A percentile compares a stretch with the other conserved stretches of the same genome.
phyloP scores from a whole-genome alignment of 116 monocot species.

The Iris pallida region DNA sequence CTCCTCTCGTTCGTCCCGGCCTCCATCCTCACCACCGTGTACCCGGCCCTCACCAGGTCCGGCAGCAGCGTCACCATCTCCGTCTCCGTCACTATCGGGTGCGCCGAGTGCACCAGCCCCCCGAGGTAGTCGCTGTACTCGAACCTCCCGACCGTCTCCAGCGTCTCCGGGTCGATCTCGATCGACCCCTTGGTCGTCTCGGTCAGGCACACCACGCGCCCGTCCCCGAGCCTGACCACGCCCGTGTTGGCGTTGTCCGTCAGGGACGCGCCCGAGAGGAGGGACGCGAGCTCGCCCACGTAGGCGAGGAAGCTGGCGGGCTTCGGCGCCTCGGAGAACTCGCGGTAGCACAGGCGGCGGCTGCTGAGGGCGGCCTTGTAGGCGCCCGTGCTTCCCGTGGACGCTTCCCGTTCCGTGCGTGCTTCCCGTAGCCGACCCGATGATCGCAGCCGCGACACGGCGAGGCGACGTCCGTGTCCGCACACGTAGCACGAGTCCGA shows the following conservation, averaged over 20 bases:
- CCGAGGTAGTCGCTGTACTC: slow-evolving; percentile 60
- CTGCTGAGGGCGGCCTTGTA: slow-evolving; percentile 70
- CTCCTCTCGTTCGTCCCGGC: slow-evolving; percentile 42
- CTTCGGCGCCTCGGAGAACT: slow-evolving; percentile 52
- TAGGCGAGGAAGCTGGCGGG: slow-evolving; percentile 41
- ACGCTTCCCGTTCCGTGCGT: too few species aligned
- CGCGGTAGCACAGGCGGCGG: slow-evolving; percentile 50
- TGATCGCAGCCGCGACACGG: too few species aligned
- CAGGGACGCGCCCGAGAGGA: slow-evolving; percentile 81
- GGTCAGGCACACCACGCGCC: slow-evolving; percentile 91
- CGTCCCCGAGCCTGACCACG: slow-evolving; percentile 73
- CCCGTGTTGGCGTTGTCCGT: slow-evolving; percentile 99
- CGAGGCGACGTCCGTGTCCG: too few species aligned
- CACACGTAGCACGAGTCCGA: too few species aligned
- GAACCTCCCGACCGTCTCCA: slow-evolving; percentile 53
- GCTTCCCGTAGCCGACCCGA: too few species aligned
- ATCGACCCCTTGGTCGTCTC: slow-evolving; percentile 60
- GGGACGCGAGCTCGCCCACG: slow-evolving; percentile 55
- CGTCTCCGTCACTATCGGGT: slow-evolving; percentile 71
- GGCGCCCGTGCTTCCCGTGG: too few species aligned
- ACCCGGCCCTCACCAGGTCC: slow-evolving; percentile 74
- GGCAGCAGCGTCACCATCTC: slow-evolving; percentile 81
- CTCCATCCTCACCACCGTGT: slow-evolving; percentile 75
- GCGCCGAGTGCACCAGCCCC: slow-evolving; percentile 85
- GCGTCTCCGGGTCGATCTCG: slow-evolving; percentile 37